These are phyloP conservation scores for Quercus berberidifolia DNA, from an alignment of 306 rosid genomes.

Conservation along the genomic window DNA sequence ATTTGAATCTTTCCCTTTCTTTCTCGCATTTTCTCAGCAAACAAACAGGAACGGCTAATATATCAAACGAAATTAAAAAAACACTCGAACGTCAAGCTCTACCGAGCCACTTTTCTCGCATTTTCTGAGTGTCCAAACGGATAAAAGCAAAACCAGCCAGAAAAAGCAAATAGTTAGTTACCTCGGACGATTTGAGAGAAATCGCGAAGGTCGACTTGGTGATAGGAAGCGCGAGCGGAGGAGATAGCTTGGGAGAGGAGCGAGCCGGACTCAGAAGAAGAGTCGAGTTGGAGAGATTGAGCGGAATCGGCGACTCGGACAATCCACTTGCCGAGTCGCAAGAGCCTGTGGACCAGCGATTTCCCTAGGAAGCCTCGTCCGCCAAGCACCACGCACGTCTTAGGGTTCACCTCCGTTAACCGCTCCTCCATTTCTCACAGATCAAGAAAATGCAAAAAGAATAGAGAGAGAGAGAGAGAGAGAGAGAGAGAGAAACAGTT, in stretches of 20 bases:
- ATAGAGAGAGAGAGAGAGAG: neutral
- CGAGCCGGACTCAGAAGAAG: slow-evolving; percentile 45
- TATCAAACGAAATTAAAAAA: too few species aligned
- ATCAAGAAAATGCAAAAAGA: neutral
- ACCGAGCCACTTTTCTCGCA: neutral
- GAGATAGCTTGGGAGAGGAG: slow-evolving; percentile 50
- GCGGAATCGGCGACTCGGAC: slow-evolving; percentile 82
- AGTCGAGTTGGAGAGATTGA: slow-evolving; percentile 44
- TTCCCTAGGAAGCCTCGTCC: slow-evolving; percentile 76
- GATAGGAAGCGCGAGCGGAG: slow-evolving; percentile 69
- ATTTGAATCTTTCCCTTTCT: too few species aligned
- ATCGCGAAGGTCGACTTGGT: slow-evolving; percentile 54
- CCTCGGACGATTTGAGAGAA: slow-evolving; percentile 50
- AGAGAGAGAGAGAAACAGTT: neutral
- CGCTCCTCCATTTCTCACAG: slow-evolving; percentile 44
- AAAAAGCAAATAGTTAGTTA: neutral
- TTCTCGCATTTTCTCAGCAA: neutral
- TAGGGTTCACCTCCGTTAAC: slow-evolving; percentile 43
- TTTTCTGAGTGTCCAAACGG: neutral
- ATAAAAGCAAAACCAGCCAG: neutral
- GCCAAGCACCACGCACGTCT: slow-evolving; percentile 78
- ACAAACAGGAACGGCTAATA: too few species aligned
- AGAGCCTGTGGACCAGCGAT: slow-evolving; percentile 58
- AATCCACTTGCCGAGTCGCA: slow-evolving; percentile 63
- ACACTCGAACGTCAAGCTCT: neutral